Evolutionary conservation across 2,329 filamentous ascomycete species (phyloP), one percentile per base, ranked within the genome.

Genomic region (Blumeriella jaapii): DNA sequence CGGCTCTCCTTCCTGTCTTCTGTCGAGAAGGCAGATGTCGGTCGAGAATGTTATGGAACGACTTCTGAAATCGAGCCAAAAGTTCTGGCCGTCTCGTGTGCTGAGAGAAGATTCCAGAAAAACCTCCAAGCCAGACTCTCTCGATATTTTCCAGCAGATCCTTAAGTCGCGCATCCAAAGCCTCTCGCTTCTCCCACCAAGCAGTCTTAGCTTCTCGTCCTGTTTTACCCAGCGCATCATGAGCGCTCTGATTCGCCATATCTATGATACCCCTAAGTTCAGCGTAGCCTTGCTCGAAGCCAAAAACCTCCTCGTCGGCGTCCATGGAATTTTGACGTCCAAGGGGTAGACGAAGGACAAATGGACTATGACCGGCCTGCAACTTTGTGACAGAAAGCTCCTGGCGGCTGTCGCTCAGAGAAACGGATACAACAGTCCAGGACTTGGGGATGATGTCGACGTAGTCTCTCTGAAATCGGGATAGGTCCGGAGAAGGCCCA

Each of bases 91-190:
- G 68, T 23, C 69, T 68, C 31, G 65, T 59, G 34, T 82, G 72
- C 35, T 83, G 80, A 1, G 85, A 87, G 53, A 98, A 89, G n/a
- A 98, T 79, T 11, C 89, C 87, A 38, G 78, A 80, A 67, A 98
- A 98, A 0, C 91, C 91, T 31, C 89, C 87, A 4, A 98, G 72
- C 91, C 91, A 98, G 14, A 91, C 78, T 42, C 82, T 80, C 58
- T 98, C 89, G 24, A 98, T 81, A 40, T 85, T 93, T 35, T 77
- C 67, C 1, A 98, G 66, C 7, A 98, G 69, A 32, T 82, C 78
- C 42, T 74, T 77, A 15, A 98, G 67, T 7, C 84, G 76, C 19
- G 63, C 61, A 53, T 98, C 91, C 11, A 98, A 66, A 2, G 70
- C 71, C 57, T 91, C 80, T 10, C 93, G 74, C 53, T 87, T 81